phyloP scores from a whole-genome alignment of 148 eudicot genomes.

The Persicaria maculosa region DNA sequence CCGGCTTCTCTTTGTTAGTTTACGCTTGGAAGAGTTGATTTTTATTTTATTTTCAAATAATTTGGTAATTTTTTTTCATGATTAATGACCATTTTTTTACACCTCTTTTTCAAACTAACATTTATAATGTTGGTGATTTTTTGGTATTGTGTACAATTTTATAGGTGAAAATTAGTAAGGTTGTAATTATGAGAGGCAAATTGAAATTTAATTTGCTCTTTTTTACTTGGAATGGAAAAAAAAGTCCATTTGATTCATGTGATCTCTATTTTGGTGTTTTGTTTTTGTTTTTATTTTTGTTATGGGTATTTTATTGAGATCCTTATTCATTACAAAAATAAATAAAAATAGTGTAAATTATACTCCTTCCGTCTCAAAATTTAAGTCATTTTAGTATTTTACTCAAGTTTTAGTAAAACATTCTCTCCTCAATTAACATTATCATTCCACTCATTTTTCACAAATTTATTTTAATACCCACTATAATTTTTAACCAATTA shows the following conservation, averaged over 20 bases:
- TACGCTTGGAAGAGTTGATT: constrained; percentile 64
- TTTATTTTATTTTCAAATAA: not conserved
- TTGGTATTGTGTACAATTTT: not conserved
- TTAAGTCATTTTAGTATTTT: too few relatives aligned
- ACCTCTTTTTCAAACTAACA: not conserved
- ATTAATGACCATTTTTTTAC: not conserved
- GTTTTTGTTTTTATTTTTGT: not conserved
- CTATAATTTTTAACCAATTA: too few relatives aligned
- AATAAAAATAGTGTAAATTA: too few relatives aligned
- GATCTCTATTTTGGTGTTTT: not conserved
- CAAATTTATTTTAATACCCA: too few relatives aligned
- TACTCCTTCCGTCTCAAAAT: too few relatives aligned
- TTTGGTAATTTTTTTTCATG: not conserved
- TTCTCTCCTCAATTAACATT: too few relatives aligned
- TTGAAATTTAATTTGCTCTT: too few relatives aligned
- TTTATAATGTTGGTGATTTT: not conserved
- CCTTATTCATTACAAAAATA: not conserved
- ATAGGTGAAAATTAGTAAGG: too few relatives aligned
- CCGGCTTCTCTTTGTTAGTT: constrained; percentile 70
- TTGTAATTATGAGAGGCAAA: too few relatives aligned
- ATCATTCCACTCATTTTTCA: too few relatives aligned
- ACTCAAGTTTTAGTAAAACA: too few relatives aligned
- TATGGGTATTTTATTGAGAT: not conserved
- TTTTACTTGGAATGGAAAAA: not conserved
- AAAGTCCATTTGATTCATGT: not conserved